Percentiles rank a stretch among this genome's conserved stretches.
phyloP scores from a whole-genome alignment of 441 rosid species.

The Pelargonium cotyledonis region DNA sequence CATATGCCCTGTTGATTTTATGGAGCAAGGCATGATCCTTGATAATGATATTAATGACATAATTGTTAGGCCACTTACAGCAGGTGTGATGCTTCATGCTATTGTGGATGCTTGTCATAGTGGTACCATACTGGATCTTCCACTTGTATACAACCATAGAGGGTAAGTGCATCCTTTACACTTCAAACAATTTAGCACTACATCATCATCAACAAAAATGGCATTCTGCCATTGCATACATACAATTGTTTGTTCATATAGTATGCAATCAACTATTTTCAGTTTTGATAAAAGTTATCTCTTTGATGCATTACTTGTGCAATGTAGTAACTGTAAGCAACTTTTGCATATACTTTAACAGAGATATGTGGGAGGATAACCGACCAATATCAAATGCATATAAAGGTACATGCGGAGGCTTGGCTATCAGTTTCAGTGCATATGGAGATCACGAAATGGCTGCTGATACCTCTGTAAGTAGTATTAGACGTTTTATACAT shows the following conservation, averaged over 20 bases:
- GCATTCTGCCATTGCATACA: too few relatives aligned
- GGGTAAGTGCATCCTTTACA: too few relatives aligned
- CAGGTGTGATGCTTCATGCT: conserved; percentile 25
- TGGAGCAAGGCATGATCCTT: conserved; percentile 13
- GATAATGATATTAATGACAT: conserved; percentile 20
- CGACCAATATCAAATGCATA: too few relatives aligned
- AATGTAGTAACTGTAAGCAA: too few relatives aligned
- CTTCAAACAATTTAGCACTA: too few relatives aligned
- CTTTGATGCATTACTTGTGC: too few relatives aligned
- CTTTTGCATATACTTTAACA: too few relatives aligned
- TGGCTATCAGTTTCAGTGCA: conserved; percentile 13
- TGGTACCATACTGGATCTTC: conserved; percentile 24
- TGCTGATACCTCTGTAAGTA: conserved; percentile 14
- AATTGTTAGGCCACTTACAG: conserved; percentile 19
- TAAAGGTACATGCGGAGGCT: conserved; percentile 16
- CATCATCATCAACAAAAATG: too few relatives aligned
- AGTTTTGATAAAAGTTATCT: too few relatives aligned
- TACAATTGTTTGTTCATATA: too few relatives aligned
- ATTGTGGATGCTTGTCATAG: conserved; percentile 27
- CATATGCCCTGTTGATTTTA: conserved; percentile 24
- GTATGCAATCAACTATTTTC: too few relatives aligned
- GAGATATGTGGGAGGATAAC: too few relatives aligned
- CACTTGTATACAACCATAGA: conserved; percentile 17
- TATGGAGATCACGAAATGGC: conserved; percentile 10
- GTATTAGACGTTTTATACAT: neutral